Conservation (phyloP, 176 grass and related monocot genomes). For the Juncus inflexus region DNA sequence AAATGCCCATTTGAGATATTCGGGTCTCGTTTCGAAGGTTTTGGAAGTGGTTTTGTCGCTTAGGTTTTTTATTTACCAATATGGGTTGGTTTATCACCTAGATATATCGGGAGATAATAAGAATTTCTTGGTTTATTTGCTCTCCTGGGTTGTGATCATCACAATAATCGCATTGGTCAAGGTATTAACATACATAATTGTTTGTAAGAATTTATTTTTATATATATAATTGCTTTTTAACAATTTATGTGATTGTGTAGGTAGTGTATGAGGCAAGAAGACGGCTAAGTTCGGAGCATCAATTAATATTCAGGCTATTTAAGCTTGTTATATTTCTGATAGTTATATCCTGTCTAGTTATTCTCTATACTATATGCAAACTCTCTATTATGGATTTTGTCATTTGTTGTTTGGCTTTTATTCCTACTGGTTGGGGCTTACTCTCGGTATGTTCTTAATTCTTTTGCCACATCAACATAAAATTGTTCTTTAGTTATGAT, state of each 20-base stretch:
- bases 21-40: conserved; percentile 65
- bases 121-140: conserved; percentile 79
- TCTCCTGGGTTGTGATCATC: conserved; percentile 93
- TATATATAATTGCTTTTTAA: background rate
- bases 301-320: conserved; percentile 81
- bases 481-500: no score
- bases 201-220: conserved; percentile 4
- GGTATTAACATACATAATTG: conserved; percentile 34
- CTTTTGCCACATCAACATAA: background rate
- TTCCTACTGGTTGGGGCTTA: conserved; percentile 91
- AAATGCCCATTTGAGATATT: conserved; percentile 75
- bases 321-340: conserved; percentile 71
- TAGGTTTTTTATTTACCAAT: conserved; percentile 94
- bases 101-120: conserved; percentile 86
- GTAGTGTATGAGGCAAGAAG: conserved; percentile 60
- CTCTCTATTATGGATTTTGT: conserved; percentile 80
- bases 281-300: conserved; percentile 65
- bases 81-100: conserved; percentile 92
- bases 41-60: conserved; percentile 75
- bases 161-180: conserved; percentile 75
- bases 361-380: conserved; percentile 58
- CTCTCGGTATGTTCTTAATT: conserved; percentile 52
- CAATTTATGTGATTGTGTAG: conserved; percentile 41
- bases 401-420: conserved; percentile 81
- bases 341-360: conserved; percentile 54